Evolutionary conservation across 2,329 filamentous ascomycete species (phyloP), one percentile per base, ranked within the genome.

Genomic region (Colletotrichum abscissum): DNA sequence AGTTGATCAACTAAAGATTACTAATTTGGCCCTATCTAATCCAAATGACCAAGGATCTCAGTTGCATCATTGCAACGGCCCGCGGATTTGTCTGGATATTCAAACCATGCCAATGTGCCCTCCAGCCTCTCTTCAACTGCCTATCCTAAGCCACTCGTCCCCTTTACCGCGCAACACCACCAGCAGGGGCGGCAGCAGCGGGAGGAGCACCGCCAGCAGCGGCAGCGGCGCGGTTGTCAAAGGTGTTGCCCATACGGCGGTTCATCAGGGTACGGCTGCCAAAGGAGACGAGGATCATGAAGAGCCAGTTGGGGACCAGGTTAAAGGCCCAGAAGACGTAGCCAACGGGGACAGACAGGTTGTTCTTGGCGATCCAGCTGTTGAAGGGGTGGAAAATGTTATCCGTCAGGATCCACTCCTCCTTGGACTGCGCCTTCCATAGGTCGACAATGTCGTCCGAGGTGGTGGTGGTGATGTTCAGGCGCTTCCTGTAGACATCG

Each of bases 321-420:
- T 88, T 87, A 78, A 93, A 90, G 76, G 86, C 86, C 89, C 90
- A 95, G 77, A 94, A 86, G 64, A 88, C 76, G 80, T 94, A 95
- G 70, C 88, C 94, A 56, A 92, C 82, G 52, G 92, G 92, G 65
- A 93, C 83, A 38, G 88, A 85, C 35, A 94, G 78, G 75, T 89
- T 88, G 75, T 89, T 87, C 85, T 93, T 83, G 73, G 90, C 91
- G 55, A 93, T 84, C 74, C 85, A 83, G 75, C 94, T 93, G 78
- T 94, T 89, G 80, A 95, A 93, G 74, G 94, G 94, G 82, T 96
- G 94, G 87, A 93, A 95, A 79, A 88, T 86, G 64, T 93, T 92
- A 76, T 94, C 90, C 68, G 88, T 80, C 54, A 83, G 79, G 79
- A 87, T 86, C 66, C 74, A 74, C 33, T 80, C 78, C 77, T 84